Evolutionary conservation across 192 early-diverging fungal species (phyloP).

Genomic region (Linnemannia hyalina): DNA sequence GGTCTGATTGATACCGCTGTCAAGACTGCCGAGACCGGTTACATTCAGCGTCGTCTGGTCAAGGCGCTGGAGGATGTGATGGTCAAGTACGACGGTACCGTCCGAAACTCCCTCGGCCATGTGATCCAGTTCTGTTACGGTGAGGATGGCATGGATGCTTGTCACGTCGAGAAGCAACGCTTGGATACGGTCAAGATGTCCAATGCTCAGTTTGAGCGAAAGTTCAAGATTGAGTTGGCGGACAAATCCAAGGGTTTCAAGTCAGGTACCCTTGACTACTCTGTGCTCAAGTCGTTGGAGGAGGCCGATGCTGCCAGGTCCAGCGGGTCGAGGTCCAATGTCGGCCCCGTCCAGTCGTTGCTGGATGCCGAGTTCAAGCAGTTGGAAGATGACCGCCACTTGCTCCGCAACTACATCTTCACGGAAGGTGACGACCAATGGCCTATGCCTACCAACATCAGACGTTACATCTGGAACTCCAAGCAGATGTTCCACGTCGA

Average conservation of each 20-base stretch:
- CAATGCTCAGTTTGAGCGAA: constrained; percentile 80
- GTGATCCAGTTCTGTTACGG: constrained; percentile 98
- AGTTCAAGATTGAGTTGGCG: constrained; percentile 87
- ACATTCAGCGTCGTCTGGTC: constrained; percentile 98
- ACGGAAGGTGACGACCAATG: constrained; percentile 77
- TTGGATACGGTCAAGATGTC: constrained; percentile 78
- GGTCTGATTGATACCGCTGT: constrained; percentile 99
- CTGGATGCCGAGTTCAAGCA: constrained; percentile 88
- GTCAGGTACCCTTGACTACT: constrained; percentile 76
- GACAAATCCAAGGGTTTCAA: constrained; percentile 75
- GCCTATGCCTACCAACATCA: constrained; percentile 93
- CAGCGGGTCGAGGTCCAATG: not conserved
- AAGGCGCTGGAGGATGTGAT: constrained; percentile 98
- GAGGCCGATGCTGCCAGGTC: constrained; percentile 66
- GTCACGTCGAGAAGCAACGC: constrained; percentile 86
- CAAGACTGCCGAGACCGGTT: constrained; percentile 99
- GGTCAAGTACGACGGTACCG: constrained; percentile 98
- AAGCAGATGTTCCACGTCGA: constrained; percentile 91
- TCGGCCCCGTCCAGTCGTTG: constrained; percentile 40
- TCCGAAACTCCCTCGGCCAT: constrained; percentile 93
- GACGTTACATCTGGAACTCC: constrained; percentile 91
- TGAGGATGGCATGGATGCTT: constrained; percentile 98
- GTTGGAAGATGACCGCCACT: constrained; percentile 80
- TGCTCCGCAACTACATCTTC: constrained; percentile 87
- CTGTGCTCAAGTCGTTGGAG: constrained; percentile 82